Percentiles rank a stretch among this genome's conserved stretches.
Evolutionary conservation across 1,284 basidiomycete genomes (phyloP).

Genomic region (Cryptococcus sp.): DNA sequence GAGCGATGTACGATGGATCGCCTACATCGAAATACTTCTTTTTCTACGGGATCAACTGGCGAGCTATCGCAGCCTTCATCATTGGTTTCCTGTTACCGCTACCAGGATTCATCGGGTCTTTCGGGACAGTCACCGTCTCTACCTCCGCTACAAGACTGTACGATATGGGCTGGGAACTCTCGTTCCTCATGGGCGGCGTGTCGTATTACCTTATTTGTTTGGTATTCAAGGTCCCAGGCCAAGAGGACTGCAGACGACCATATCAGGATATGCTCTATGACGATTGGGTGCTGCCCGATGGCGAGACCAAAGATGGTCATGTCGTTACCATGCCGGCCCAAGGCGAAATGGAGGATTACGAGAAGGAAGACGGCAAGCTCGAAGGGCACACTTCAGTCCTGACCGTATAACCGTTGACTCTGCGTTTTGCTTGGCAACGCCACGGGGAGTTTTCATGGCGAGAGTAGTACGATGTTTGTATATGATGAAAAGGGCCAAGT

Average conservation of each 20-base stretch:
- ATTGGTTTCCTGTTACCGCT: constrained; percentile 17
- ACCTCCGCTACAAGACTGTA: constrained; percentile 9
- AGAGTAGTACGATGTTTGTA: no score
- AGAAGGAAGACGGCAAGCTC: constrained; percentile 5
- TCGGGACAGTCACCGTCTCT: constrained; percentile 21
- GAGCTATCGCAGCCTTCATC: constrained; percentile 14
- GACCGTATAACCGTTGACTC: constrained; percentile 1
- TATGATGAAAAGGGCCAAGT: no score
- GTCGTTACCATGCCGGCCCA: neutral
- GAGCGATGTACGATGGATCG: constrained; percentile 17
- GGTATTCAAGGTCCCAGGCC: constrained; percentile 19
- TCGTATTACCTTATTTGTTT: constrained; percentile 16
- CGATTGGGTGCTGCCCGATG: constrained; percentile 18
- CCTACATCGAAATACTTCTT: constrained; percentile 14
- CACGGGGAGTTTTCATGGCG: no score
- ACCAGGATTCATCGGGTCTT: constrained; percentile 21
- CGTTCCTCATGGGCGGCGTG: constrained; percentile 18
- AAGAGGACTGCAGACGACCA: constrained; percentile 16
- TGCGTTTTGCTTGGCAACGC: no score
- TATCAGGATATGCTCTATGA: constrained; percentile 19
- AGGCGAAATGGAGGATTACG: constrained; percentile 8
- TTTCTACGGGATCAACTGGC: constrained; percentile 14
- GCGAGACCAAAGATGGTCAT: neutral
- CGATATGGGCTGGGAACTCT: constrained; percentile 20
- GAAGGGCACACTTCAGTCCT: constrained; percentile 5